Base-by-base conservation (phyloP, 148 eudicot genomes). In the Rhododendron griersonianum region DNA sequence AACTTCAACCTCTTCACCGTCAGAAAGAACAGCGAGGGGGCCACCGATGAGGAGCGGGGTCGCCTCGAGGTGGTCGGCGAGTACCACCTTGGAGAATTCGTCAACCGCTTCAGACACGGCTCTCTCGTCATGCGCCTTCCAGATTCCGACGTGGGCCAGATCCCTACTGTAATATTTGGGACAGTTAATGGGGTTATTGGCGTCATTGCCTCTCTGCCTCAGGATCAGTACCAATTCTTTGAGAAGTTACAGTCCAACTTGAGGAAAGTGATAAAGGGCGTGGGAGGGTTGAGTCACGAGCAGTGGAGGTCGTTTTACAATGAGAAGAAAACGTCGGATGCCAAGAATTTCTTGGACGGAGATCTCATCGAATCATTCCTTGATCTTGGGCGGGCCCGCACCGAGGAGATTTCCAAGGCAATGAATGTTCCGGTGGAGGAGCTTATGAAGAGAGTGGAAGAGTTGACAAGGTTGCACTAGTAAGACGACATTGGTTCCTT, bases 1-100 rank as follows among this genome's bases (percentile, higher is more conserved):
- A 97, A 94, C 78, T 97, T 89, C 87, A 97, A 97, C 89, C 93
- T 97, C 28, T 94, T 95, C 87, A 95, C 99, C 1, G 98, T 97
- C 76, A 89, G 98, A 16, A 97, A 97, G 88, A 97, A 97, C 84
- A 93, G 95, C 47, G 99, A 97, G 80, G 98, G 98, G 15, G 92
- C 99, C 76, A 97, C 99, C 2, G 99, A 97, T 77, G 98, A 97
- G 89, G 99, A 97, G 85, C 93, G 99, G 59, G 94, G 95, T n/a
- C 99, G 99, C 39, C 99, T 97, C 30, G 99, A 97, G 83, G 98
- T 95, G 25, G 98, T 92, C 9, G 99, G 98, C n/a, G 98, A 95
- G 84, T 95, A 95, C 92, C 99, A 97, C 88, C 95, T 97, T 11
- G 99, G 99, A 6, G 99, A 97, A 87, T 97, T 97, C 47, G 91